Evolutionary conservation across 208 protist species (phyloP).

Genomic region (Blastocrithidia nonstop): DNA sequence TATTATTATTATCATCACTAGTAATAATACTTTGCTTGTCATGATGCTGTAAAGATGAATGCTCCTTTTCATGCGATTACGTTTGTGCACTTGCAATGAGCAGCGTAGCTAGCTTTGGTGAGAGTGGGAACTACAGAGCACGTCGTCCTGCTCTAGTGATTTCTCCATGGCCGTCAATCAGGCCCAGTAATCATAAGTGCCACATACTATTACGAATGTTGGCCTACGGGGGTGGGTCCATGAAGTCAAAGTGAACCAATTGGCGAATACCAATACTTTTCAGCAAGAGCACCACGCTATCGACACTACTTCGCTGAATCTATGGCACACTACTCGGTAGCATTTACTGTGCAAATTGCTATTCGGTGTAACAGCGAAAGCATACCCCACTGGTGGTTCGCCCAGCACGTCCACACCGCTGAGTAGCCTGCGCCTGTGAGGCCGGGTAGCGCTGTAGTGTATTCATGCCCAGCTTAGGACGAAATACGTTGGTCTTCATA

Average conservation of each 20-base stretch:
- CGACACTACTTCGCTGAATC: constrained; percentile 96
- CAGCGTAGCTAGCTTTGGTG: constrained; percentile 94
- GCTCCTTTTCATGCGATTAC: constrained; percentile 85
- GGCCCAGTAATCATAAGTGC: constrained; percentile 97
- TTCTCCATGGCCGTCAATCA: constrained; percentile 90
- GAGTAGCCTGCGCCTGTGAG: constrained; percentile 93
- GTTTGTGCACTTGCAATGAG: constrained; percentile 67
- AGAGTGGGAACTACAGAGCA: constrained; percentile 97
- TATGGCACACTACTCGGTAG: constrained; percentile 89
- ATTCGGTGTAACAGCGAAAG: constrained; percentile 96
- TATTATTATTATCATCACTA: too few relatives aligned
- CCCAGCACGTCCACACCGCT: constrained; percentile 95
- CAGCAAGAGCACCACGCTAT: constrained; percentile 86
- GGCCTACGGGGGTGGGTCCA: constrained; percentile 95
- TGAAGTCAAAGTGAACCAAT: constrained; percentile 98
- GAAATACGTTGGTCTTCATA: constrained; percentile 98
- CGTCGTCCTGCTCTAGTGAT: constrained; percentile 91
- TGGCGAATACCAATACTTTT: constrained; percentile 94
- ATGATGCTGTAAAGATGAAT: too few relatives aligned
- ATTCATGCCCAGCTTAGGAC: constrained; percentile 94
- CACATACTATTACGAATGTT: constrained; percentile 91
- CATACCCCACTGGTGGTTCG: constrained; percentile 91
- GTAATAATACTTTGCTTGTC: too few relatives aligned
- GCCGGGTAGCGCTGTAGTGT: constrained; percentile 92
- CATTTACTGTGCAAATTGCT: constrained; percentile 92